Base-by-base conservation (phyloP, 176 grass and related monocot genomes). In the Leersia perrieri region DNA sequence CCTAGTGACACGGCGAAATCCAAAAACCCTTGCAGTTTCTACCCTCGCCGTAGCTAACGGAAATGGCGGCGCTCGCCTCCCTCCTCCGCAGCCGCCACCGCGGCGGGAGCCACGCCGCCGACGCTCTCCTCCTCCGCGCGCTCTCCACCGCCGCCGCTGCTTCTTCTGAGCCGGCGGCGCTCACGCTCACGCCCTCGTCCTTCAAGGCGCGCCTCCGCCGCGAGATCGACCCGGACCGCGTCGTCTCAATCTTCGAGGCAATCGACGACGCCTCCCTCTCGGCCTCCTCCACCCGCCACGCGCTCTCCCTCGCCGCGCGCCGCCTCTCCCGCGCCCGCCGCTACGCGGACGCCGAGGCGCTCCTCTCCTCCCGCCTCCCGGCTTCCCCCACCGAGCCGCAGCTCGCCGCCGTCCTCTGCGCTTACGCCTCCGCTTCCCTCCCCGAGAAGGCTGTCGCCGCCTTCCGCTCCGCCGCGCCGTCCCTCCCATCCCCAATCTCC, bases 341-440 rank as follows among this genome's bases (percentile, higher is more conserved):
- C 78, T 45, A 53, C 36, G 65, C 86, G 1, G 87, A 84, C 1
- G 82, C 84, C 58, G 90, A 88, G 25, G 64, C 80, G 35, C 90
- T 94, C 73, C 63, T 98, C 70, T 73, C 88, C 78, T 85, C 78
- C 51, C 66, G 75, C 75, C 55, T 85, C 83, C 22, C 73, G 10
- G 83, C 77, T 4, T 72, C 82, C 78, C 58, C 45, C 14, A 72
- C 76, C 13, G 95, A 98, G 81, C 30, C 89, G 29, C 81, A 87
- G 26, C 82, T 98, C 69, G 86, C 90, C 30, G 77, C 90, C 14
- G 68, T 98, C 62, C 83, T 97, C 38, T 68, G 85, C 73, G 84
- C 83, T 51, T 97, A 90, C 80, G 92, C 80, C 13, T 27, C 79
- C 33, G 92, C 92, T 20, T 72, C 63, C 33, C 84, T 97, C 73